Evolutionary conservation across 2,329 filamentous ascomycete species (phyloP), one percentile per base, ranked within the genome.

Genomic region (Aspergillus fijiensis): DNA sequence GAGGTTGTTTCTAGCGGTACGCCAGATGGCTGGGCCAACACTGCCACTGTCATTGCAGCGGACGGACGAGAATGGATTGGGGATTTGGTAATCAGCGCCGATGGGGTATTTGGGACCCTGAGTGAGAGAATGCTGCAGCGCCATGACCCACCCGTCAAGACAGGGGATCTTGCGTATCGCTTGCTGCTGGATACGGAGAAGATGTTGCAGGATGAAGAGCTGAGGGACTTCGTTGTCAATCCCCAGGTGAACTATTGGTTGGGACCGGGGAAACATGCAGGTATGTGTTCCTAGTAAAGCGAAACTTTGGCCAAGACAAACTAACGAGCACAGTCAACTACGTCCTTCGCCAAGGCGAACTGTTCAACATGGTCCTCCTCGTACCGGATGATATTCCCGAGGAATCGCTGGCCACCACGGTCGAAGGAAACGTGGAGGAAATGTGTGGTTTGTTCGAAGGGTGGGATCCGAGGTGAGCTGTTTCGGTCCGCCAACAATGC

Each of bases 311-410:
- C 25, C 25, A 27, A 27, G 25, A 27, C 25, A 27, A 27, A n/a
- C 59, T 51, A 11, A 60, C 31, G 47, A 4, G 10, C 33, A 23
- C 31, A 72, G 83, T 86, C 0, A 83, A 81, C 0, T 90, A 89
- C 69, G 85, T 85, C 0, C 73, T 90, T 55, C 80, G 85, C 0
- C 80, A 76, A 0, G 85, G 86, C 0, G 63, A 71, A 16, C 55
- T 71, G 1, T 72, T 72, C 39, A 72, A 72, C 33, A 80, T 90
- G 31, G 87, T 89, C 0, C 74, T 89, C 0, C 76, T 89, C 0
- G 82, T 85, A 1, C 87, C 88, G 0, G 87, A 90, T 64, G 82
- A 89, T 63, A 75, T 89, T 0, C 84, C 85, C 0, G 75, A 79
- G 5, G 80, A 81, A 1, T 82, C 86, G 0, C 51, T 70, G 0